Evolutionary conservation across 176 grass and related monocot species (phyloP).

Genomic region (Musa itinerans): DNA sequence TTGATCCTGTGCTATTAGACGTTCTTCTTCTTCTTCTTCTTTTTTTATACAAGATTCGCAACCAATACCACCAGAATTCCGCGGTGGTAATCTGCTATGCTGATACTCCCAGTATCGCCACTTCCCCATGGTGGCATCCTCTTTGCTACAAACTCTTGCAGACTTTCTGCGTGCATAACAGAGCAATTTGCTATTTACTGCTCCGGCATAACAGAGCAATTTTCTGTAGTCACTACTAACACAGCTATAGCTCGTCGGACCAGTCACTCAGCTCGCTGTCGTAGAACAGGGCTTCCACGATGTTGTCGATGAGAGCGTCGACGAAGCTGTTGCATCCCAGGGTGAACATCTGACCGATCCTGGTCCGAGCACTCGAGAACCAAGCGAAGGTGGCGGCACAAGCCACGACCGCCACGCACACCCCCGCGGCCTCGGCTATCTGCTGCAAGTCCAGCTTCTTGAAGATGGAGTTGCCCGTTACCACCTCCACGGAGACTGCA

Average conservation of each 20-base stretch:
- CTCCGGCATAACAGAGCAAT: too few species aligned
- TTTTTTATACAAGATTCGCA: too few species aligned
- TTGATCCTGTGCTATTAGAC: too few species aligned
- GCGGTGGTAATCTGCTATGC: too few species aligned
- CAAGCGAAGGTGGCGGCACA: slow-evolving; percentile 70
- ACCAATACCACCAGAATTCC: too few species aligned
- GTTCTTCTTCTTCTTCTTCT: too few species aligned
- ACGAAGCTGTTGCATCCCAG: slow-evolving; percentile 75
- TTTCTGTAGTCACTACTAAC: not conserved
- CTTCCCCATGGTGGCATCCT: too few species aligned
- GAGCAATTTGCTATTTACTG: too few species aligned
- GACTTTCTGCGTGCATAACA: too few species aligned
- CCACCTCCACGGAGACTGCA: slow-evolving; percentile 61
- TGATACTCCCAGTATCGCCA: too few species aligned
- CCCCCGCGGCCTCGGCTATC: slow-evolving; percentile 62
- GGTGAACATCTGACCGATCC: slow-evolving; percentile 81
- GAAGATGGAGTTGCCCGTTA: slow-evolving; percentile 88
- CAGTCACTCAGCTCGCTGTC: slow-evolving; percentile 67
- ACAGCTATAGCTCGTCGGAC: slow-evolving; percentile 54
- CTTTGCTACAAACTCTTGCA: too few species aligned
- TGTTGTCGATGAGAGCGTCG: slow-evolving; percentile 86
- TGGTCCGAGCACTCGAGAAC: slow-evolving; percentile 52
- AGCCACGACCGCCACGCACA: slow-evolving; percentile 64
- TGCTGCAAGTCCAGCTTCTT: slow-evolving; percentile 80
- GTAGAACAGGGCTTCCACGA: slow-evolving; percentile 85